phyloP scores from a whole-genome alignment of 805 yeast species.

The Ascoidea rubescens region DNA sequence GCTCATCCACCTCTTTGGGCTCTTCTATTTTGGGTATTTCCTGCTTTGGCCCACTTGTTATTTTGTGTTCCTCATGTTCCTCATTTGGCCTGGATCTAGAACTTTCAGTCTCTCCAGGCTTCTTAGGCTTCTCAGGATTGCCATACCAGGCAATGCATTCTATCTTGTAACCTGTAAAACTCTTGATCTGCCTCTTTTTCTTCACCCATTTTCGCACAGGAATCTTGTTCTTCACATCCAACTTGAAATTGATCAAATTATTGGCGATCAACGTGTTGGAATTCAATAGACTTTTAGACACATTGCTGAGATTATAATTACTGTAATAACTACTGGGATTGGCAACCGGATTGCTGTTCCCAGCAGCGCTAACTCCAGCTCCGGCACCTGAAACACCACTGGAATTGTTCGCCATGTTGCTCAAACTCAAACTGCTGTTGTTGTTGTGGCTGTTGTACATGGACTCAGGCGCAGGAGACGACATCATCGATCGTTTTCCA shows the following conservation, averaged over 20 bases:
- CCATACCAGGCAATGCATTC: background rate
- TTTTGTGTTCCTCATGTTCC: too few relatives aligned
- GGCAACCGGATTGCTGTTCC: background rate
- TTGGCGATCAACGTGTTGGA: background rate
- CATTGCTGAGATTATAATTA: background rate
- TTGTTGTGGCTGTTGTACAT: too few relatives aligned
- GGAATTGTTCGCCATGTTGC: too few relatives aligned
- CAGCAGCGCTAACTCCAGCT: background rate
- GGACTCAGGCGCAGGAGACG: too few relatives aligned
- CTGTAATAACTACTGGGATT: background rate
- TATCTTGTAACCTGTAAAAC: background rate
- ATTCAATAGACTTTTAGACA: background rate
- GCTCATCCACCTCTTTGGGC: background rate
- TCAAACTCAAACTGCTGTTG: too few relatives aligned
- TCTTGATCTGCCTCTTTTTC: background rate
- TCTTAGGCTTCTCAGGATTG: too few relatives aligned
- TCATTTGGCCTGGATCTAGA: too few relatives aligned
- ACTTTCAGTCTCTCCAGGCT: background rate
- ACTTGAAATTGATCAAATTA: too few relatives aligned
- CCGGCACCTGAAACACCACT: background rate
- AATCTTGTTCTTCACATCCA: background rate
- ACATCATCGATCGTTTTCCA: too few relatives aligned
- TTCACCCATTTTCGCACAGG: background rate
- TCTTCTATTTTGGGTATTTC: too few relatives aligned
- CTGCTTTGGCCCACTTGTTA: too few relatives aligned